These are phyloP conservation scores for Pseudoscleropodium purum DNA, from an alignment of 225 moss, liverwort and hornwort species.

Conservation along the genomic window DNA sequence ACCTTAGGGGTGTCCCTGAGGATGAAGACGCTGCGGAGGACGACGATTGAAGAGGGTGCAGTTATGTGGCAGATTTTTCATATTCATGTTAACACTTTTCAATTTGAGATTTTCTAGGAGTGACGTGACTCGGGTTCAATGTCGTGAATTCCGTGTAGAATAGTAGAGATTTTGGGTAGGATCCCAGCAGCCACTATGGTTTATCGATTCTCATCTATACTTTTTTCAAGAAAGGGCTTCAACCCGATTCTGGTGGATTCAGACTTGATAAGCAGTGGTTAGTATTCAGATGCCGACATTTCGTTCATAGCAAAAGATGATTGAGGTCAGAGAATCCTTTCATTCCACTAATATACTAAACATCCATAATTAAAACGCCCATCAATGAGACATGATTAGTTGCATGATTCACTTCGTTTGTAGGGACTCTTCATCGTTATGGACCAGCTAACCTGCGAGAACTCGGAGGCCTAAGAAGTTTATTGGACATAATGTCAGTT, in stretches of 20 bases:
- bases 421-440: not conserved
- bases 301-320: not conserved
- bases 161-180: not conserved
- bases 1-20: constrained; percentile 88
- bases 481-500: not conserved
- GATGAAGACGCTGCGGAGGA: constrained; percentile 87
- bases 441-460: not conserved
- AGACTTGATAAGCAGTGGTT: not conserved
- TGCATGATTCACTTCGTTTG: not conserved
- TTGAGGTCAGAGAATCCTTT: not conserved
- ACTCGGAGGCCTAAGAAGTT: not conserved
- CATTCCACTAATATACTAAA: not conserved
- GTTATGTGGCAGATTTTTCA: not conserved
- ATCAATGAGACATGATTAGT: not conserved
- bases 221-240: not conserved
- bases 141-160: not conserved
- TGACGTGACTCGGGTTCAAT: not conserved
- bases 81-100: not conserved
- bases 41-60: constrained; percentile 39
- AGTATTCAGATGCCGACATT: not conserved
- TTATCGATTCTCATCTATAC: not conserved
- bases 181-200: not conserved
- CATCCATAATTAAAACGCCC: not conserved
- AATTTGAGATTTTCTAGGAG: not conserved
- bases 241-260: not conserved